Evolutionary conservation across 2,329 filamentous ascomycete species (phyloP).

Genomic region (Pezicula rhizophila): DNA sequence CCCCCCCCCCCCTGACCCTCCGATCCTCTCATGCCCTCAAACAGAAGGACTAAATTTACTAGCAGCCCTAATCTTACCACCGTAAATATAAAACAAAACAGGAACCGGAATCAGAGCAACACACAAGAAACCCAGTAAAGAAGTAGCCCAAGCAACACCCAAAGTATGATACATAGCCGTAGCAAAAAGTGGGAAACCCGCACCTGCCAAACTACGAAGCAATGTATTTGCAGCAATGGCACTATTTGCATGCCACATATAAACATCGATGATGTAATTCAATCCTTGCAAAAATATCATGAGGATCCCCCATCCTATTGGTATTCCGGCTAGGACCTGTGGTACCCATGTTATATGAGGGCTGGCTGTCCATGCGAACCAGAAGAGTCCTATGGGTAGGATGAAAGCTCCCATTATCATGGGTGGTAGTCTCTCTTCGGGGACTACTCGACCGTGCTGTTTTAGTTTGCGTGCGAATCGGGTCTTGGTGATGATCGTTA

Average conservation of each 20-base stretch:
- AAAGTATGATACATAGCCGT: constrained; percentile 32
- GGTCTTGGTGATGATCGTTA: constrained; percentile 26
- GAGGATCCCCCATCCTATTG: constrained; percentile 37
- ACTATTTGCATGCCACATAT: constrained; percentile 25
- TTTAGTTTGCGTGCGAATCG: constrained; percentile 26
- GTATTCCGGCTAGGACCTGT: constrained; percentile 34
- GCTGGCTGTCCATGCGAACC: constrained; percentile 44
- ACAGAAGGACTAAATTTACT: constrained; percentile 14
- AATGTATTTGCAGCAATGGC: constrained; percentile 17
- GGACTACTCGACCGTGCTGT: constrained; percentile 28
- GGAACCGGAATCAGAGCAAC: constrained; percentile 31
- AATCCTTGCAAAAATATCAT: constrained; percentile 38
- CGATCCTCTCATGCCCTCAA: not conserved
- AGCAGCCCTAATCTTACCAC: constrained; percentile 25
- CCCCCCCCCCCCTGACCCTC: too few relatives aligned
- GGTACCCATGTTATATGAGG: constrained; percentile 33
- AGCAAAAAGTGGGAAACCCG: constrained; percentile 28
- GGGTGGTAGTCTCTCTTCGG: constrained; percentile 39
- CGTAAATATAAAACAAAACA: constrained; percentile 28
- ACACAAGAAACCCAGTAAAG: constrained; percentile 30
- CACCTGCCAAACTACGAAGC: constrained; percentile 25
- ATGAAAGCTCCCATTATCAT: constrained; percentile 40
- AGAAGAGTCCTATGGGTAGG: constrained; percentile 40
- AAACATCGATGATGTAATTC: constrained; percentile 40
- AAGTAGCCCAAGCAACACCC: constrained; percentile 35